A percentile compares a stretch with the other conserved stretches of the same genome.
phyloP scores from a whole-genome alignment of 495 filamentous ascomycete genomes.

The Aspergillus conjunctus region DNA sequence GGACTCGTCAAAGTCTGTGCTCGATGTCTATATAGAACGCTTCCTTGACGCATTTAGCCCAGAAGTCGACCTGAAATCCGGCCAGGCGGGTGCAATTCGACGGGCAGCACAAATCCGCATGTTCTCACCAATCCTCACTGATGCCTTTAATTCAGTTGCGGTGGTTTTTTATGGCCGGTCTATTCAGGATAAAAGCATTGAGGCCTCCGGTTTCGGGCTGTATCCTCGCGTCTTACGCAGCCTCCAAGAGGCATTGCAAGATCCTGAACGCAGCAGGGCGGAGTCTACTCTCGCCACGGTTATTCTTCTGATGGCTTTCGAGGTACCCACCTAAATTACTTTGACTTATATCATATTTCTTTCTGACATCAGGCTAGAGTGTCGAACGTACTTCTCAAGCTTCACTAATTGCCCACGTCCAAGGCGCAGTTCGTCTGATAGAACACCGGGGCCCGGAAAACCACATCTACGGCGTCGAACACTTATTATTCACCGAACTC shows the following conservation, averaged over 20 bases:
- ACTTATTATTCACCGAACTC: slow-evolving; percentile 46
- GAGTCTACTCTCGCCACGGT: slow-evolving; percentile 49
- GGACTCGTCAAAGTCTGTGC: slow-evolving; percentile 30
- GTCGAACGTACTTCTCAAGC: slow-evolving; percentile 45
- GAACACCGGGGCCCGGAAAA: slow-evolving; percentile 50
- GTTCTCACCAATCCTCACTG: slow-evolving; percentile 46
- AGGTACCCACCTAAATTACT: slow-evolving; percentile 25
- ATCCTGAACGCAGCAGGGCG: slow-evolving; percentile 45
- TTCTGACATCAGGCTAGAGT: slow-evolving; percentile 34
- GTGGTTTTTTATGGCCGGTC: slow-evolving; percentile 47
- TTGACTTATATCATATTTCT: background rate
- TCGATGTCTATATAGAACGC: slow-evolving; percentile 48
- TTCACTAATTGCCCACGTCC: slow-evolving; percentile 43
- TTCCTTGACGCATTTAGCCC: slow-evolving; percentile 52
- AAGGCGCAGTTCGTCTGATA: slow-evolving; percentile 45
- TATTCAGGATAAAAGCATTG: slow-evolving; percentile 40
- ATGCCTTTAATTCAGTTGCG: slow-evolving; percentile 47
- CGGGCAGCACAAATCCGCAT: slow-evolving; percentile 47
- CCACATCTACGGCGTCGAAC: slow-evolving; percentile 49
- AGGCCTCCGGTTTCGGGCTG: slow-evolving; percentile 40
- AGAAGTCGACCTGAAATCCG: slow-evolving; percentile 42
- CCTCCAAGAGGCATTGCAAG: slow-evolving; percentile 43
- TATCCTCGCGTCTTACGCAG: slow-evolving; percentile 45
- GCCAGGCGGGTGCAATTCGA: slow-evolving; percentile 44
- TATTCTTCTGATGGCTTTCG: slow-evolving; percentile 47